phyloP scores from a whole-genome alignment of 179 eudicot species.

The Spergularia azorica region DNA sequence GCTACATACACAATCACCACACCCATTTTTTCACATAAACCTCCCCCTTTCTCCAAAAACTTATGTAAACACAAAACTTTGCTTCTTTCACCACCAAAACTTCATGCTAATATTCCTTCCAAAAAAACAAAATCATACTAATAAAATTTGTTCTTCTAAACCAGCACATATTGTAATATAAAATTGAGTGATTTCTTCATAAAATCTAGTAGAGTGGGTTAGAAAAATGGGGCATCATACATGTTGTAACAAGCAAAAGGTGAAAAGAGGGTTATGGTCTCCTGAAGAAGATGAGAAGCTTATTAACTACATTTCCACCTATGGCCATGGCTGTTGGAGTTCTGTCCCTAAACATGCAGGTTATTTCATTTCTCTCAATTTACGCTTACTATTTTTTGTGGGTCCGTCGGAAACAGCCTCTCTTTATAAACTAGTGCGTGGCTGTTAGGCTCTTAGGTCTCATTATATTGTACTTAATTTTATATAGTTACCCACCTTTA shows the following conservation, averaged over 20 bases:
- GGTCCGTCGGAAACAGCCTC: too few relatives aligned
- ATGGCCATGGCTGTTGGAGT: slow-evolving; percentile 91
- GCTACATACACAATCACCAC: too few relatives aligned
- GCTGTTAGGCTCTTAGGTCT: too few relatives aligned
- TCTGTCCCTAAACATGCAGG: slow-evolving; percentile 84
- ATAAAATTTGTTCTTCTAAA: not conserved
- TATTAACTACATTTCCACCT: slow-evolving; percentile 59
- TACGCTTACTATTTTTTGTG: too few relatives aligned
- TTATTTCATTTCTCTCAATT: slow-evolving; percentile 1
- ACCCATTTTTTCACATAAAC: slow-evolving; percentile 7
- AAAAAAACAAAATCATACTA: not conserved
- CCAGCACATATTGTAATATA: too few relatives aligned
- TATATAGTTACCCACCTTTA: not conserved
- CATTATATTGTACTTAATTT: too few relatives aligned
- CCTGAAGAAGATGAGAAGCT: slow-evolving; percentile 94
- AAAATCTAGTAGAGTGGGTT: not conserved
- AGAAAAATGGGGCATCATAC: slow-evolving; percentile 77
- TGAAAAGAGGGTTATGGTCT: slow-evolving; percentile 88
- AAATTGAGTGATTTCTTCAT: not conserved
- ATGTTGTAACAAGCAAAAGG: slow-evolving; percentile 85
- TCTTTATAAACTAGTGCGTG: too few relatives aligned
- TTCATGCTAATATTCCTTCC: not conserved
- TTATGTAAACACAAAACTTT: not conserved
- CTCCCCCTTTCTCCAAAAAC: not conserved
- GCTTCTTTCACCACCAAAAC: not conserved